phyloP scores from a whole-genome alignment of 306 rosid species.

The Begonia peltatifolia region DNA sequence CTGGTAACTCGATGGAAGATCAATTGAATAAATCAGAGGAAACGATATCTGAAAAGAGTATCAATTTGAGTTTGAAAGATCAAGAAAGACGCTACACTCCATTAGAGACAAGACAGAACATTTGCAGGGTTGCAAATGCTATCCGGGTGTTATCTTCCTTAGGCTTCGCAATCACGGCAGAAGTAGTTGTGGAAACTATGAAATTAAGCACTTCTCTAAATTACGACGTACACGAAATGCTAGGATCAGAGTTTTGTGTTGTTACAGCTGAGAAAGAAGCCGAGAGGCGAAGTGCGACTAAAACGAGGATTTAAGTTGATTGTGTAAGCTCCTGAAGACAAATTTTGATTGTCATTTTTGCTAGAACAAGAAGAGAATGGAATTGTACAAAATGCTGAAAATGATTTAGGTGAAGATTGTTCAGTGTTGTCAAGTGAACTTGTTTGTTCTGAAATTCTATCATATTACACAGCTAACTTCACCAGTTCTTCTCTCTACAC shows the following conservation, averaged over 20 bases:
- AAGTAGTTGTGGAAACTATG: conserved; percentile 45
- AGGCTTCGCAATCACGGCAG: conserved; percentile 49
- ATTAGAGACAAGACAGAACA: conserved; percentile 44
- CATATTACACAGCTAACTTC: too few species aligned
- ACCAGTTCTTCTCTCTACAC: too few species aligned
- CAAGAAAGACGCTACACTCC: conserved; percentile 38
- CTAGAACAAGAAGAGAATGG: too few species aligned
- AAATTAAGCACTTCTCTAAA: conserved; percentile 45
- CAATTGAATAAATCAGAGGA: conserved; percentile 36
- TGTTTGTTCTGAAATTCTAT: too few species aligned
- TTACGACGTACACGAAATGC: conserved; percentile 61
- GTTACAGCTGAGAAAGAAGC: conserved; percentile 70
- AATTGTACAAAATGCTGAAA: too few species aligned
- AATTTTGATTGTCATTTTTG: too few species aligned
- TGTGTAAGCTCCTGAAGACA: too few species aligned
- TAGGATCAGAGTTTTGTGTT: conserved; percentile 76
- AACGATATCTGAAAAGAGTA: conserved; percentile 13
- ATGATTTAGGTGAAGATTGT: too few species aligned
- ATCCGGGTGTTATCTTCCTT: conserved; percentile 43
- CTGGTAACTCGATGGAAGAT: conserved; percentile 47
- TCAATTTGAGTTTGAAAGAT: conserved; percentile 25
- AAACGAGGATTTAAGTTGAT: conserved; percentile 19
- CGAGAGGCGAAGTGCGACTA: conserved; percentile 46
- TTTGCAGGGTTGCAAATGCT: conserved; percentile 79
- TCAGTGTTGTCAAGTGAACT: too few species aligned